Evolutionary conservation across 2,329 filamentous ascomycete species (phyloP).

Genomic region (Bretziella fagacearum): DNA sequence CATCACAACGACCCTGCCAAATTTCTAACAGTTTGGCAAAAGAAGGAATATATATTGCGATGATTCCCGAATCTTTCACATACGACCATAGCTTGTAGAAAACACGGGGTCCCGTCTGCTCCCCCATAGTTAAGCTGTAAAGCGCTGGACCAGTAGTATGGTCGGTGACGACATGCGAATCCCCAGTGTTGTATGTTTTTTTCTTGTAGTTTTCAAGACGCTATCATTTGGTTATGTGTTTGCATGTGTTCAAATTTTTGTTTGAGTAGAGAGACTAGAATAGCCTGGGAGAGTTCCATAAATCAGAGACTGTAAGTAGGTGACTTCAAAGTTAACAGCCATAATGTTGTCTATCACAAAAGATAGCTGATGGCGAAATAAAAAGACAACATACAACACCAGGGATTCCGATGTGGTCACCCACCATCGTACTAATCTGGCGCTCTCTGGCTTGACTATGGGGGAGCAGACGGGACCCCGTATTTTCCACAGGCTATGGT

Average conservation of each 20-base stretch:
- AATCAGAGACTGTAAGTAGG: too few species aligned
- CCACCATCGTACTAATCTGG: too few species aligned
- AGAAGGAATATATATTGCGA: too few species aligned
- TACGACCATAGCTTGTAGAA: slow-evolving; percentile 2
- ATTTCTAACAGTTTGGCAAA: too few species aligned
- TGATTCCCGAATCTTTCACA: too few species aligned
- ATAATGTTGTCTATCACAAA: neutral
- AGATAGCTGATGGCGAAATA: neutral
- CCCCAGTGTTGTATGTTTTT: slow-evolving; percentile 3
- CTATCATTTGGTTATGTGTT: neutral
- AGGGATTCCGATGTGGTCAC: neutral
- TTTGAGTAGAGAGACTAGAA: too few species aligned
- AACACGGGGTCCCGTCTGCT: slow-evolving; percentile 4
- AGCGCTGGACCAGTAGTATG: slow-evolving; percentile 4
- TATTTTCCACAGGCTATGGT: neutral
- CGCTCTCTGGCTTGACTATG: too few species aligned
- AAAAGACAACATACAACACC: neutral
- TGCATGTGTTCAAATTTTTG: too few species aligned
- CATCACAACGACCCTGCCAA: too few species aligned
- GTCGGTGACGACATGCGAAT: slow-evolving; percentile 6
- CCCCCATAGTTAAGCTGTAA: slow-evolving; percentile 4
- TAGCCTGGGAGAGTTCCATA: too few species aligned
- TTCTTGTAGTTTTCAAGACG: neutral
- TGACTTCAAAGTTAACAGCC: neutral
- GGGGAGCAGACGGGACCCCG: neutral